Evolutionary conservation across 176 grass and related monocot genomes (phyloP).

Genomic region (Juncus effusus): DNA sequence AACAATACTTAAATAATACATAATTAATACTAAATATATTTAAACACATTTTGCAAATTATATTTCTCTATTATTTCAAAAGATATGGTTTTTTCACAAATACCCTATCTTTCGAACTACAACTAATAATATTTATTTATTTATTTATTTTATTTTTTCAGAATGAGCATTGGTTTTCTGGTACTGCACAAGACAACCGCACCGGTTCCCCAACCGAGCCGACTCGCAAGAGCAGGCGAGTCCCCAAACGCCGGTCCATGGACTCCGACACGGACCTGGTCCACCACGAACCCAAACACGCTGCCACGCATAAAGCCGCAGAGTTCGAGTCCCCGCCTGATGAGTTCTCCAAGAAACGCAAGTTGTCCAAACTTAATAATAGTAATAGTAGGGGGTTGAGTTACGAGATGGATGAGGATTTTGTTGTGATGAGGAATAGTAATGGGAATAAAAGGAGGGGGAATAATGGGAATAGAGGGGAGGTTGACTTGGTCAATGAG

Average conservation of each 20-base stretch:
- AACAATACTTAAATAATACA: too few species aligned
- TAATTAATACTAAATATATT: too few species aligned
- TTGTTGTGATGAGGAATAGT: constrained; percentile 29
- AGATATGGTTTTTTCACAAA: neutral
- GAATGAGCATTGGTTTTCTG: constrained; percentile 28
- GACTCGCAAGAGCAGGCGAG: constrained; percentile 68
- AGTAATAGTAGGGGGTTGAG: constrained; percentile 24
- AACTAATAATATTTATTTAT: neutral
- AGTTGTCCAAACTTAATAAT: constrained; percentile 43
- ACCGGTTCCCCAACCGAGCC: constrained; percentile 41
- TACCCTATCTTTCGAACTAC: neutral
- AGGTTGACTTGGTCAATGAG: constrained; percentile 36
- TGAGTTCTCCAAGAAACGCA: constrained; percentile 53
- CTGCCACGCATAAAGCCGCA: neutral
- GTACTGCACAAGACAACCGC: constrained; percentile 29
- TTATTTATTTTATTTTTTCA: neutral
- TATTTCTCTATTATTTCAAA: neutral
- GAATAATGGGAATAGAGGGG: constrained; percentile 39
- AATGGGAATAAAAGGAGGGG: constrained; percentile 27
- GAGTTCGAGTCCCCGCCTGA: constrained; percentile 45
- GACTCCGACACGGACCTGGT: constrained; percentile 58
- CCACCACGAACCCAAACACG: constrained; percentile 26
- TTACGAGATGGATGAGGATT: constrained; percentile 83
- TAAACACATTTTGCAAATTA: too few species aligned
- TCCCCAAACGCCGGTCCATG: constrained; percentile 50